Conservation (phyloP, 148 eudicot species). For the Bassia scoparia region DNA sequence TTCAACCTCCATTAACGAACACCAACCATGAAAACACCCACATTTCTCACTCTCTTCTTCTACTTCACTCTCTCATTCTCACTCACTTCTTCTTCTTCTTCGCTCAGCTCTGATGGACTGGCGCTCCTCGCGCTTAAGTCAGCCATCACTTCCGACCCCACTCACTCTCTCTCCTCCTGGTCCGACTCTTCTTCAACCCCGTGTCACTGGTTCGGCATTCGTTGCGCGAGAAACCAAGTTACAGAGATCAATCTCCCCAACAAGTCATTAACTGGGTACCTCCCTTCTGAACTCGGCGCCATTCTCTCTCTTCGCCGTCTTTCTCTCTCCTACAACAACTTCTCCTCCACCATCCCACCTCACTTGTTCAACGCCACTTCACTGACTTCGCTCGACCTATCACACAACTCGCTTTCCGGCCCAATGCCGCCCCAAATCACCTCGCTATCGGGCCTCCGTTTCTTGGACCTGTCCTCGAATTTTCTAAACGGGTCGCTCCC, state of each 20-base stretch:
- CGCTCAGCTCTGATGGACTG: conserved; percentile 74
- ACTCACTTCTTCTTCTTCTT: not conserved
- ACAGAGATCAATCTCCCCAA: conserved; percentile 48
- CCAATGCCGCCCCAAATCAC: conserved; percentile 46
- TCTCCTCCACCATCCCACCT: conserved; percentile 46
- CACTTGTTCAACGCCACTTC: conserved; percentile 56
- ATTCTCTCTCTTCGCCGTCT: conserved; percentile 50
- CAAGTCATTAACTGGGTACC: conserved; percentile 60
- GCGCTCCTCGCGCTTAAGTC: conserved; percentile 79
- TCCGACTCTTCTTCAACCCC: conserved; percentile 49
- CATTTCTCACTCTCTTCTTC: not conserved
- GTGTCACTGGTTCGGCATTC: conserved; percentile 67
- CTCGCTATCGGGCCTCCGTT: conserved; percentile 33
- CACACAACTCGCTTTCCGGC: conserved; percentile 63
- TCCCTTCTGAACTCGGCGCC: conserved; percentile 80
- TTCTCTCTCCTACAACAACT: conserved; percentile 55
- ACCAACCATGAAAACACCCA: conserved; percentile 13
- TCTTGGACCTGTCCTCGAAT: conserved; percentile 66
- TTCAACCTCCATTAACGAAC: too few relatives aligned
- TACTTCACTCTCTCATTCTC: not conserved
- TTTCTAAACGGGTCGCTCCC: conserved; percentile 62
- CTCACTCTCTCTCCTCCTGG: conserved; percentile 51
- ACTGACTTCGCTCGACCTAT: conserved; percentile 54
- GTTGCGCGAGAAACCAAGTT: conserved; percentile 46
- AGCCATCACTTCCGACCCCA: conserved; percentile 68